Evolutionary conservation across 2,329 filamentous ascomycete species (phyloP).

Genomic region (Arthroderma sp.): DNA sequence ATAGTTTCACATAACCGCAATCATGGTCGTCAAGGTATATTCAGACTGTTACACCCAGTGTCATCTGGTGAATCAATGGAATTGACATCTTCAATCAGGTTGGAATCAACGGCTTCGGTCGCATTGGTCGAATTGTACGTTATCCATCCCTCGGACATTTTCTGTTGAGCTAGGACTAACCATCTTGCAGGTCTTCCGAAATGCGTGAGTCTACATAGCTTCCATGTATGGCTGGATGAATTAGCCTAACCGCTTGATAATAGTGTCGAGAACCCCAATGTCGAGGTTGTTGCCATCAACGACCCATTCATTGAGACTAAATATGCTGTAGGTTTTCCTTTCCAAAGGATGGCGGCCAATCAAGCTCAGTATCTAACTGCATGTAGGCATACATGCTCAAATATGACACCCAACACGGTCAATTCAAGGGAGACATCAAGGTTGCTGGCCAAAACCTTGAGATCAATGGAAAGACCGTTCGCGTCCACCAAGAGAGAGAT

Average conservation of each 20-base stretch:
- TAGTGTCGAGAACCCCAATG: constrained; percentile 70
- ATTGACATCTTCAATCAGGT: constrained; percentile 48
- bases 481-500: constrained; percentile 89
- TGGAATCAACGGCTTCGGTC: constrained; percentile 99
- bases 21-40: constrained; percentile 13
- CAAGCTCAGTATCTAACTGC: constrained; percentile 6
- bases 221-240: not conserved
- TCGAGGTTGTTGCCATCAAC: constrained; percentile 93
- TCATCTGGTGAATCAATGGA: not conserved
- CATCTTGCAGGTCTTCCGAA: constrained; percentile 65
- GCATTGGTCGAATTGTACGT: constrained; percentile 83
- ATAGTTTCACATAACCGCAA: constrained; percentile 6
- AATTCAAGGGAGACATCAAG: constrained; percentile 85
- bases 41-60: not conserved
- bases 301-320: constrained; percentile 97
- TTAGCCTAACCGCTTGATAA: not conserved
- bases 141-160: constrained; percentile 3
- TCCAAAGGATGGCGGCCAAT: not conserved
- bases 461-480: constrained; percentile 89
- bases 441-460: constrained; percentile 59
- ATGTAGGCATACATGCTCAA: constrained; percentile 94
- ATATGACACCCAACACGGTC: constrained; percentile 94
- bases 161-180: constrained; percentile 15
- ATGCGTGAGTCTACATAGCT: constrained; percentile 51
- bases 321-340: constrained; percentile 68